Evolutionary conservation across 352 stramenopile genomes (phyloP).

Genomic region (Pythium insidiosum): DNA sequence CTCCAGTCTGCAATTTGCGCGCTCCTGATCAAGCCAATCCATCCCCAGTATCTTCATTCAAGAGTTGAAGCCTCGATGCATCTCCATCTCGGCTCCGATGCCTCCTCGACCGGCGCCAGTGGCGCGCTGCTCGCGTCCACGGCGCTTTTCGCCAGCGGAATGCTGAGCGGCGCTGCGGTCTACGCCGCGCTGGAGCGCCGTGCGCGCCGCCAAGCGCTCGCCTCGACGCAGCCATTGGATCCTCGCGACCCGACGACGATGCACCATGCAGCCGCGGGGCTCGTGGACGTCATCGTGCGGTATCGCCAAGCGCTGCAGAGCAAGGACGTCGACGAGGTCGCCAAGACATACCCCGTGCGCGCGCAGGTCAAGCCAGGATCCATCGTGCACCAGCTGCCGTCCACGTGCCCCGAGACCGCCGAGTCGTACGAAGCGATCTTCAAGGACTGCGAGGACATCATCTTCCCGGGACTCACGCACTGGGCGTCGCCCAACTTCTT

Average conservation of each 20-base stretch:
- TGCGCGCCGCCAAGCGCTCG: conserved; percentile 17
- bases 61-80: no score
- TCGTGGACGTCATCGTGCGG: conserved; percentile 49
- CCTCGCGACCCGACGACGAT: conserved; percentile 33
- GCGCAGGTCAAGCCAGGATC: conserved; percentile 33
- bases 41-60: no score
- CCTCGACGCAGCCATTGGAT: conserved; percentile 28
- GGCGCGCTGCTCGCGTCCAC: conserved; percentile 17
- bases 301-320: conserved; percentile 53
- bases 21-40: no score
- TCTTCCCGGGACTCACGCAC: conserved; percentile 60
- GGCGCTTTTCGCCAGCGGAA: conserved; percentile 29
- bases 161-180: conserved; percentile 29
- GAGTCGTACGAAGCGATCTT: conserved; percentile 60
- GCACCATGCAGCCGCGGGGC: conserved; percentile 24
- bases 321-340: conserved; percentile 7
- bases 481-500: conserved; percentile 65
- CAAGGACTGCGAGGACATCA: conserved; percentile 41
- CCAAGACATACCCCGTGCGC: conserved; percentile 26
- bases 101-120: no score
- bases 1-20: no score
- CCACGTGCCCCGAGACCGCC: conserved; percentile 31
- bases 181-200: conserved; percentile 29
- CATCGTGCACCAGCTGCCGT: conserved; percentile 28
- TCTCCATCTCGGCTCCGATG: no score